Evolutionary conservation across 2,329 filamentous ascomycete genomes (phyloP).

Genomic region (Rhynchosporium graminicola): DNA sequence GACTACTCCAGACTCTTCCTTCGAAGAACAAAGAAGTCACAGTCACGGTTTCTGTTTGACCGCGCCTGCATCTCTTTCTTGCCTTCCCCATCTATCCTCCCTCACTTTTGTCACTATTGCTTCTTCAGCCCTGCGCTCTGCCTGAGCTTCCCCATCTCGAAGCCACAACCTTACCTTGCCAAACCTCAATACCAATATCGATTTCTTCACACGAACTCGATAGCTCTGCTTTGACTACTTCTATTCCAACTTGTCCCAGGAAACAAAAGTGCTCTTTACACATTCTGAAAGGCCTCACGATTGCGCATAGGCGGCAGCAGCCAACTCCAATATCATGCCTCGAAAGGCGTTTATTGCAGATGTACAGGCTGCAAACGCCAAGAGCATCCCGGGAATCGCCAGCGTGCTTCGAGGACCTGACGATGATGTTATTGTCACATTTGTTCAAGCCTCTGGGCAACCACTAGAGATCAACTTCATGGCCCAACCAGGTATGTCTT

Average conservation of each 20-base stretch:
- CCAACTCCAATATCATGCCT: constrained; percentile 53
- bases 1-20: too few species aligned
- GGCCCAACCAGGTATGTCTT: constrained; percentile 29
- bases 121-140: constrained; percentile 9
- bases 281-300: neutral
- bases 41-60: neutral
- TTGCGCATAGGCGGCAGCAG: constrained; percentile 13
- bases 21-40: too few species aligned
- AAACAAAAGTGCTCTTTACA: neutral
- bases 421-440: constrained; percentile 69
- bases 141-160: neutral
- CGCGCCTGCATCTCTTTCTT: neutral
- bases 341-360: constrained; percentile 66
- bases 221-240: neutral
- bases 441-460: constrained; percentile 39
- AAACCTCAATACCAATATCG: neutral
- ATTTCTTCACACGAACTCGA: neutral
- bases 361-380: constrained; percentile 44
- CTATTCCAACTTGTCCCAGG: neutral
- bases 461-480: constrained; percentile 36
- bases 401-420: constrained; percentile 63
- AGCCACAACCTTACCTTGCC: neutral
- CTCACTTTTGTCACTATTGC: neutral
- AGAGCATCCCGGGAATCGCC: constrained; percentile 50
- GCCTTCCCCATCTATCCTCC: neutral